Evolutionary conservation across 2,329 filamentous ascomycete genomes (phyloP).

Genomic region (Polytolypa hystricis): DNA sequence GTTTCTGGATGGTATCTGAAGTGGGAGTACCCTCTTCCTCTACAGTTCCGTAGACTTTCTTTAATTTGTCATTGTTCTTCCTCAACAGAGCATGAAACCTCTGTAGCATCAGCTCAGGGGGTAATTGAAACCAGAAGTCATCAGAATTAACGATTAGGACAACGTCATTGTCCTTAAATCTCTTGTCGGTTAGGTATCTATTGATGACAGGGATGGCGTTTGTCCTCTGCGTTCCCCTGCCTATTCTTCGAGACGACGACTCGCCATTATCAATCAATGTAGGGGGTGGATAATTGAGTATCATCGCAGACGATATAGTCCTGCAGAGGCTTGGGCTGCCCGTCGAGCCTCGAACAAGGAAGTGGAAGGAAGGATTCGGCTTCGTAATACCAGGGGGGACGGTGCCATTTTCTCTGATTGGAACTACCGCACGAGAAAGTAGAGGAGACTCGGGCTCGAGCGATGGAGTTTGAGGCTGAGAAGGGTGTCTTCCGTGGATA

Average conservation of each 20-base stretch:
- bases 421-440: slow-evolving; percentile 8
- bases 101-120: slow-evolving; percentile 50
- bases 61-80: slow-evolving; percentile 43
- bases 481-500: slow-evolving; percentile 7
- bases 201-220: slow-evolving; percentile 36
- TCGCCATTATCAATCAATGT: slow-evolving; percentile 36
- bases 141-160: slow-evolving; percentile 53
- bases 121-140: slow-evolving; percentile 56
- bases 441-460: not conserved
- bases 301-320: slow-evolving; percentile 45
- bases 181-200: slow-evolving; percentile 37
- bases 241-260: slow-evolving; percentile 18
- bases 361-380: slow-evolving; percentile 39
- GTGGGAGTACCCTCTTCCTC: slow-evolving; percentile 15
- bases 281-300: slow-evolving; percentile 49
- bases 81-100: slow-evolving; percentile 48
- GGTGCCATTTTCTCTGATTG: slow-evolving; percentile 17
- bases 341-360: slow-evolving; percentile 41
- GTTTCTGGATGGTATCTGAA: slow-evolving; percentile 25
- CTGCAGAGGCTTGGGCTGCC: slow-evolving; percentile 45
- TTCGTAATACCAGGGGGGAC: slow-evolving; percentile 24
- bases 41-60: slow-evolving; percentile 37
- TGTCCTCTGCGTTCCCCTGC: slow-evolving; percentile 27
- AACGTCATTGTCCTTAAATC: slow-evolving; percentile 48
- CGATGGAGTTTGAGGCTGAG: slow-evolving; percentile 1